Conservation (phyloP, 768 basidiomycete genomes). For the Suillus cothurnatus region DNA sequence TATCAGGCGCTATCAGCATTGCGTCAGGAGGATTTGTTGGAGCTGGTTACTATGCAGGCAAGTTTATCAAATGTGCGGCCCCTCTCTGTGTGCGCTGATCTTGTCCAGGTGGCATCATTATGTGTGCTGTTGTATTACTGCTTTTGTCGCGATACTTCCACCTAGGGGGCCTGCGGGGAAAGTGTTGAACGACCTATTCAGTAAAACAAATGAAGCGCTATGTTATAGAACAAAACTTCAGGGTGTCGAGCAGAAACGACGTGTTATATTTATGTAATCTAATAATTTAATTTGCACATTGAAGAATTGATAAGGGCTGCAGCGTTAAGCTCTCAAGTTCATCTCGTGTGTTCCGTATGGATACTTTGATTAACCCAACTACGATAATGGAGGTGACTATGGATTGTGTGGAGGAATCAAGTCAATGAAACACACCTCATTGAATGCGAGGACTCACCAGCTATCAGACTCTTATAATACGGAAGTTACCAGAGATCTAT, state of each 20-base stretch:
- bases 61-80: constrained; percentile 6
- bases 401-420: background rate
- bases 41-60: constrained; percentile 45
- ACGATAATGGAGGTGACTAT: background rate
- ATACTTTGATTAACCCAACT: background rate
- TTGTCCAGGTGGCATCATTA: constrained; percentile 37
- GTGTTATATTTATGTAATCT: background rate
- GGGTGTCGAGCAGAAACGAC: background rate
- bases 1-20: constrained; percentile 66
- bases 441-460: background rate
- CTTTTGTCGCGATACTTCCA: constrained; percentile 42
- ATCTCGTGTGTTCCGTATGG: background rate
- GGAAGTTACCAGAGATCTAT: background rate
- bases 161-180: constrained; percentile 42
- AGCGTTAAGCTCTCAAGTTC: background rate
- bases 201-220: background rate
- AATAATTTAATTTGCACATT: background rate
- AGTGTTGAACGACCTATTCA: constrained; percentile 13
- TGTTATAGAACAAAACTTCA: background rate
- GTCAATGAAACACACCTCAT: background rate
- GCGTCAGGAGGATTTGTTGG: constrained; percentile 47
- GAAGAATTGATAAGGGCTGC: background rate
- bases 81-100: background rate
- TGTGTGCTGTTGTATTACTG: constrained; percentile 46
- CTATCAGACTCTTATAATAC: background rate